Evolutionary conservation across 2,329 filamentous ascomycete genomes (phyloP).

Genomic region (Alternaria burnsii): DNA sequence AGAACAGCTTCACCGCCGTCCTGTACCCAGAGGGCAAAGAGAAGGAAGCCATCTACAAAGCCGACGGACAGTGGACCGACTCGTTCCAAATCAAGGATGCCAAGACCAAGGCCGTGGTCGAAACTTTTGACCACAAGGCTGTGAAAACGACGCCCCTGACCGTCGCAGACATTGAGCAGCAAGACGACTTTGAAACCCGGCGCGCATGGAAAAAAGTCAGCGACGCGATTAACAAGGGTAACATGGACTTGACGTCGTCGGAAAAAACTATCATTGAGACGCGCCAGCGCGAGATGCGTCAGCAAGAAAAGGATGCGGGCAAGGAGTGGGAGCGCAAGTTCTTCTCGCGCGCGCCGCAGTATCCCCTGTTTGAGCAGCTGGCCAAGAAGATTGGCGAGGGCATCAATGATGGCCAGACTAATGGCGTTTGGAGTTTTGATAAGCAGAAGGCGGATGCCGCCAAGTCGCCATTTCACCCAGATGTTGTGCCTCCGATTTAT

Average conservation of each 20-base stretch:
- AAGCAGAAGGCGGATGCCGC: conserved; percentile 55
- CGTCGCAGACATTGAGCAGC: conserved; percentile 76
- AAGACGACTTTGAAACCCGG: conserved; percentile 87
- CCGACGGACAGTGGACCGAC: conserved; percentile 90
- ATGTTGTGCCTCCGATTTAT: conserved; percentile 40
- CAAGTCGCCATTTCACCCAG: conserved; percentile 39
- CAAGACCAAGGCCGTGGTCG: conserved; percentile 54
- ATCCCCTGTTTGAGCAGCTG: conserved; percentile 59
- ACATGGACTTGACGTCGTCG: conserved; percentile 79
- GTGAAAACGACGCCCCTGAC: conserved; percentile 70
- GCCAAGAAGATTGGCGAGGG: conserved; percentile 55
- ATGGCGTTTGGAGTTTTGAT: conserved; percentile 75
- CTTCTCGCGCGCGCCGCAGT: conserved; percentile 65
- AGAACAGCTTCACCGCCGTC: conserved; percentile 84
- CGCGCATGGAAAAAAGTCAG: conserved; percentile 90
- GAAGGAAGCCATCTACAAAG: conserved; percentile 79
- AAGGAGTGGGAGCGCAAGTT: conserved; percentile 83
- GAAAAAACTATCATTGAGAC: conserved; percentile 94
- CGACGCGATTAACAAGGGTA: conserved; percentile 77
- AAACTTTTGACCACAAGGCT: conserved; percentile 58
- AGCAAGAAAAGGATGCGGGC: conserved; percentile 77
- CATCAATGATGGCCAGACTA: conserved; percentile 71
- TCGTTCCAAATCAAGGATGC: conserved; percentile 79
- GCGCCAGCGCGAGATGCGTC: conserved; percentile 79
- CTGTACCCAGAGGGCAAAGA: conserved; percentile 75